Conservation (phyloP, 2,329 filamentous ascomycete genomes). For the Lachnellula subtilissima region DNA sequence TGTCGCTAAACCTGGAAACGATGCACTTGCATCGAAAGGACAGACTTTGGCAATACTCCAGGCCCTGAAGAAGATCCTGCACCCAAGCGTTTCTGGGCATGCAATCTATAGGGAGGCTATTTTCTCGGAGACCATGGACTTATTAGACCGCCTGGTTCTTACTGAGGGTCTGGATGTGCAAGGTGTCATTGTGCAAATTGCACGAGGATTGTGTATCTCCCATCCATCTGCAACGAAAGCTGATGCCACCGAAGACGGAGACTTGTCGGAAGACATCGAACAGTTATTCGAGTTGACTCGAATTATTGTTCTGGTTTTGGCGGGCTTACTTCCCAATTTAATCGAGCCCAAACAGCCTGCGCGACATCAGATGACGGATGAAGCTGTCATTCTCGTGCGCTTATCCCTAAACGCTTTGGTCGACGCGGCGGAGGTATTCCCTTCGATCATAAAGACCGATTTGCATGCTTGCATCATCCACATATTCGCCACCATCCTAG, state of each 20-base stretch:
- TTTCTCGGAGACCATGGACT: conserved; percentile 95
- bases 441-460: conserved; percentile 92
- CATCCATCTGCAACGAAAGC: conserved; percentile 81
- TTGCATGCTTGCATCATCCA: conserved; percentile 94
- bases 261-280: conserved; percentile 93
- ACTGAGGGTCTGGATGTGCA: conserved; percentile 89
- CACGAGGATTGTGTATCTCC: conserved; percentile 79
- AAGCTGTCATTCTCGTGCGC: conserved; percentile 74
- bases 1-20: conserved; percentile 67
- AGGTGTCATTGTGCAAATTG: conserved; percentile 88
- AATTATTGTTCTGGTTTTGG: conserved; percentile 90
- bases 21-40: conserved; percentile 65
- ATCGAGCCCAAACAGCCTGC: conserved; percentile 56
- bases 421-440: conserved; percentile 92
- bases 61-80: conserved; percentile 89
- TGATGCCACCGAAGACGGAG: conserved; percentile 62
- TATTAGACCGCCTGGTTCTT: conserved; percentile 84
- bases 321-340: conserved; percentile 80
- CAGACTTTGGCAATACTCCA: conserved; percentile 85
- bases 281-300: conserved; percentile 95
- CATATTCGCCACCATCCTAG: conserved; percentile 90
- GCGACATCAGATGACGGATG: conserved; percentile 78
- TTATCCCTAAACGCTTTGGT: conserved; percentile 83
- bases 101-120: conserved; percentile 95
- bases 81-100: conserved; percentile 90